Conservation (phyloP, 176 grass and related monocot genomes). For the Elaeis guineensis region DNA sequence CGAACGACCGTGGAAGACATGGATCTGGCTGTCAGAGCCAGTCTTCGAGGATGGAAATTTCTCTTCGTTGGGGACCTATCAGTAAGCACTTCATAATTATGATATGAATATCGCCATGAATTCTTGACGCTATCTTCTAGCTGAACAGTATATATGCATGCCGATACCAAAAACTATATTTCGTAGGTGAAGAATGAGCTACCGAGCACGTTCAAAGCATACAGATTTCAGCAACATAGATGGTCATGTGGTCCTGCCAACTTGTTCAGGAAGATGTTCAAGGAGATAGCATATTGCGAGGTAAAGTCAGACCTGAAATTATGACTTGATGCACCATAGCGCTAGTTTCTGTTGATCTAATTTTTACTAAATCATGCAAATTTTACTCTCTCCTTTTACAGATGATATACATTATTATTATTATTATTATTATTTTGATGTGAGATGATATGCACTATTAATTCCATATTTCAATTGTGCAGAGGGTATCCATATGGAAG, state of each 20-base stretch:
- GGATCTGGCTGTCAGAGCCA: constrained; percentile 78
- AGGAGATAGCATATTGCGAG: constrained; percentile 42
- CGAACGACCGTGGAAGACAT: constrained; percentile 94
- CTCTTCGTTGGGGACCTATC: constrained; percentile 43
- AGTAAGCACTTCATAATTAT: constrained; percentile 5
- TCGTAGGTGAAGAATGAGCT: constrained; percentile 55
- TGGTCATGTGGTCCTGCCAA: constrained; percentile 82
- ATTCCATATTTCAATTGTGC: not conserved
- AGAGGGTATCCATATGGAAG: constrained; percentile 65
- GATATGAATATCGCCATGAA: no score
- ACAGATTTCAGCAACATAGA: constrained; percentile 68
- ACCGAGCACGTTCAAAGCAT: constrained; percentile 61
- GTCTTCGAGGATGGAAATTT: constrained; percentile 69
- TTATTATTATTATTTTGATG: not conserved
- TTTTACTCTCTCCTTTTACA: not conserved
- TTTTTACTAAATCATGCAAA: not conserved
- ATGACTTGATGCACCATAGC: not conserved
- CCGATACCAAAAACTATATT: not conserved
- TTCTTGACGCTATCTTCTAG: not conserved
- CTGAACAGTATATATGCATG: no score
- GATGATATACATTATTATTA: no score
- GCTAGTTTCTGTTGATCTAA: not conserved
- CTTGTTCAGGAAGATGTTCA: constrained; percentile 65
- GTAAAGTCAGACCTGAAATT: not conserved
- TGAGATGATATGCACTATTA: not conserved